Conservation (phyloP, 1,284 basidiomycete genomes). For the Leccinum pallidistipes region DNA sequence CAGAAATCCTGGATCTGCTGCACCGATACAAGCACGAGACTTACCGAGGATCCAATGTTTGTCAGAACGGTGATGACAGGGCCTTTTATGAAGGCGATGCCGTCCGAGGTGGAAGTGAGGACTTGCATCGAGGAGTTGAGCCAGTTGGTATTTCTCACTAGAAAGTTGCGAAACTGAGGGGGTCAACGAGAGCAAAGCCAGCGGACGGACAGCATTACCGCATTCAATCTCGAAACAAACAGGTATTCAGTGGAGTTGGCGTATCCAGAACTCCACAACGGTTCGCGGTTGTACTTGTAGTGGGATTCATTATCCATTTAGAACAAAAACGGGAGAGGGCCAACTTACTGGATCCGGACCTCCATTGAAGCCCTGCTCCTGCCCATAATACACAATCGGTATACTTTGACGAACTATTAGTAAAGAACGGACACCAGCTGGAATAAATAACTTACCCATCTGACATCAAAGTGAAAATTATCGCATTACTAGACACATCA, state of each 20-base stretch:
- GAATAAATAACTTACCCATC: slow-evolving; percentile 45
- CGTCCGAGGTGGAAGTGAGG: slow-evolving; percentile 53
- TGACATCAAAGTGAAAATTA: slow-evolving; percentile 66
- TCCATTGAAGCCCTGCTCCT: slow-evolving; percentile 68
- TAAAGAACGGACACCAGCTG: slow-evolving; percentile 15
- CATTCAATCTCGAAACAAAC: slow-evolving; percentile 64
- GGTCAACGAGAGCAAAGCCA: neutral
- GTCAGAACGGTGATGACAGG: slow-evolving; percentile 70
- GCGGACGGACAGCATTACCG: slow-evolving; percentile 35
- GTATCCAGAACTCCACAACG: slow-evolving; percentile 76
- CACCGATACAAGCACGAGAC: slow-evolving; percentile 18
- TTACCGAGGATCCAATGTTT: slow-evolving; percentile 76
- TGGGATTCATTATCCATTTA: neutral
- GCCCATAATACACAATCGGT: slow-evolving; percentile 81
- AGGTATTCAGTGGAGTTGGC: slow-evolving; percentile 59
- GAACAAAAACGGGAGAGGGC: neutral
- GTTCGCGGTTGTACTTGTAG: slow-evolving; percentile 66
- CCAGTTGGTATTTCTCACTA: slow-evolving; percentile 65
- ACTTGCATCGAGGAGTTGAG: slow-evolving; percentile 56
- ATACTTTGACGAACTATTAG: slow-evolving; percentile 45
- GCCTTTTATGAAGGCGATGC: slow-evolving; percentile 41
- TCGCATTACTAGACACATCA: slow-evolving; percentile 52
- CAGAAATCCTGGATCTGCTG: neutral
- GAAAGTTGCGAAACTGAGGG: slow-evolving; percentile 64
- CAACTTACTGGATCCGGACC: slow-evolving; percentile 56